These are phyloP conservation scores for Nitzschia palea DNA, from an alignment of 108 stramenopile species.

Conservation along the genomic window DNA sequence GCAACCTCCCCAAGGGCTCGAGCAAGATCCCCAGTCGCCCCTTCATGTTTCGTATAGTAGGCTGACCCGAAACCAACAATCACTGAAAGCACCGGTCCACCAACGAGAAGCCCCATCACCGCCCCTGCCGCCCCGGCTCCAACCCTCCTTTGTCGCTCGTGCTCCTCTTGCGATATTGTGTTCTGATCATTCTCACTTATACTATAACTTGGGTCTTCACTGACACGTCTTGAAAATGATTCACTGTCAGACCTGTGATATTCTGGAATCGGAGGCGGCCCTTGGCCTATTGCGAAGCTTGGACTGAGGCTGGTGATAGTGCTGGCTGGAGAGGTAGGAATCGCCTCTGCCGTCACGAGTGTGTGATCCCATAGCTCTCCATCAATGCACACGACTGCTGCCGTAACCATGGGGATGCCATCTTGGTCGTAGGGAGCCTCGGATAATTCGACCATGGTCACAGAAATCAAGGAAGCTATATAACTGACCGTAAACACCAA, in stretches of 20 bases:
- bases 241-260: not conserved
- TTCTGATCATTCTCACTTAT: not conserved
- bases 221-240: too few species aligned
- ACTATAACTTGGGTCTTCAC: not conserved
- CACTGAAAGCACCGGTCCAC: constrained; percentile 47
- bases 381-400: constrained; percentile 21
- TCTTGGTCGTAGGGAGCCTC: constrained; percentile 18
- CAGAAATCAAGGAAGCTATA: too few species aligned
- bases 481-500: too few species aligned
- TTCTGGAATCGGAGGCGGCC: not conserved
- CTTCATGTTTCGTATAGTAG: constrained; percentile 39
- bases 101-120: constrained; percentile 38
- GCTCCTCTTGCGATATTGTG: not conserved
- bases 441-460: constrained; percentile 21
- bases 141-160: not conserved
- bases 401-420: constrained; percentile 18
- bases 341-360: not conserved
- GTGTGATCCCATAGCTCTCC: constrained; percentile 17
- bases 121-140: constrained; percentile 41
- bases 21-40: constrained; percentile 41
- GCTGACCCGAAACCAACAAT: constrained; percentile 42
- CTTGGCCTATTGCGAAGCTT: too few species aligned
- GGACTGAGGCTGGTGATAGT: not conserved
- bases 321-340: not conserved
- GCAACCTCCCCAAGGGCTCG: constrained; percentile 52